These are phyloP conservation scores for Aspergillus quadrilineatus DNA, from an alignment of 2,329 filamentous ascomycete species.

Conservation along the genomic window DNA sequence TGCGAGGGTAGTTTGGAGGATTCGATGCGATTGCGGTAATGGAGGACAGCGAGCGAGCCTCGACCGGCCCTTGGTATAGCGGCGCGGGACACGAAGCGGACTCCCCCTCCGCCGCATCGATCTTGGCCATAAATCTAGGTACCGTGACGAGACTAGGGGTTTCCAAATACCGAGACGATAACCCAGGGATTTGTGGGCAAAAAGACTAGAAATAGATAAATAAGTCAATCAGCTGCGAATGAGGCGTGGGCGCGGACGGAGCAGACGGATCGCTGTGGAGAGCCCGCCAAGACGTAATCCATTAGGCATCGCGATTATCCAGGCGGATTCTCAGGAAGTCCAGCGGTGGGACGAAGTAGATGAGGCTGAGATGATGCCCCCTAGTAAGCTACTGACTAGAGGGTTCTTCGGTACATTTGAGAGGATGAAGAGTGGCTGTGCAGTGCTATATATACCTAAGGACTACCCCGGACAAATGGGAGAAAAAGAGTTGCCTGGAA, in stretches of 20 bases:
- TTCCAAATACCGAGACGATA: neutral
- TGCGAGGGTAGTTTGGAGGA: constrained; percentile 80
- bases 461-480: neutral
- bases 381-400: neutral
- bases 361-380: neutral
- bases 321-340: neutral
- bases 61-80: constrained; percentile 49
- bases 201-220: constrained; percentile 15
- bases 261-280: constrained; percentile 15
- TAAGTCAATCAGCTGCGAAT: constrained; percentile 13
- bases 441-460: neutral
- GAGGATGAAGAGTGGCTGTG: constrained; percentile 5
- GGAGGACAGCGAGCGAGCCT: constrained; percentile 78
- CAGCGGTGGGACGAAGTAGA: neutral
- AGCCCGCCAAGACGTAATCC: constrained; percentile 12
- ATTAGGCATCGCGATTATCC: constrained; percentile 5
- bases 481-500: constrained; percentile 21
- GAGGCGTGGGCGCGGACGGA: constrained; percentile 17
- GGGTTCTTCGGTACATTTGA: neutral
- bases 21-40: constrained; percentile 80
- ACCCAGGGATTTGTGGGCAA: constrained; percentile 1
- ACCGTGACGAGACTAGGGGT: neutral
- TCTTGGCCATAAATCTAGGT: constrained; percentile 22
- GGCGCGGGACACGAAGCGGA: constrained; percentile 27
- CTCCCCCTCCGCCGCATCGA: constrained; percentile 28